phyloP scores from a whole-genome alignment of 129 eudicot genomes.

The Centrapalus pauciflorus region DNA sequence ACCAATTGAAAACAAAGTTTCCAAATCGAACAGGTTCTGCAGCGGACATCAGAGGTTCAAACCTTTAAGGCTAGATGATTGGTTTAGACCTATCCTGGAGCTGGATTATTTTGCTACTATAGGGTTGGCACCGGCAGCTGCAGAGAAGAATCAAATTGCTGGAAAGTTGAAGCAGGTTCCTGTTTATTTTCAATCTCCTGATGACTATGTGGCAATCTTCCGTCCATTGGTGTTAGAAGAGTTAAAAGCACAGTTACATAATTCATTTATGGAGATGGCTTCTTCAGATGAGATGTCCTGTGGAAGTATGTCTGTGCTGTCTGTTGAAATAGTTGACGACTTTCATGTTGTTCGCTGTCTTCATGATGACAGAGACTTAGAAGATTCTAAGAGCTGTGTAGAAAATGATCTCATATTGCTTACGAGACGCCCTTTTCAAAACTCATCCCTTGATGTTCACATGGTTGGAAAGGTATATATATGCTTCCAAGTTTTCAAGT shows the following conservation, averaged over 20 bases:
- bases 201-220: constrained; percentile 74
- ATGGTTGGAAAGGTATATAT: constrained; percentile 75
- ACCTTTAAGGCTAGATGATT: constrained; percentile 76
- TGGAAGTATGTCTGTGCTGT: constrained; percentile 83
- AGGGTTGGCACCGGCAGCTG: constrained; percentile 57
- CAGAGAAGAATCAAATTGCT: constrained; percentile 23
- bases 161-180: constrained; percentile 76
- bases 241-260: constrained; percentile 81
- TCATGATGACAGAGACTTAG: constrained; percentile 51
- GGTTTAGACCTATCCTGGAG: constrained; percentile 85
- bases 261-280: constrained; percentile 62
- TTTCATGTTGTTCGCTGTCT: constrained; percentile 92
- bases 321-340: constrained; percentile 91
- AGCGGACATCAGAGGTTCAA: constrained; percentile 56
- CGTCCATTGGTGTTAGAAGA: constrained; percentile 92
- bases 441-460: constrained; percentile 59
- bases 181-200: constrained; percentile 63
- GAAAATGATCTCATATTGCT: constrained; percentile 86
- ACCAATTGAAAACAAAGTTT: constrained; percentile 53
- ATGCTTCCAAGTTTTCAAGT: neutral
- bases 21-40: constrained; percentile 33
- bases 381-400: constrained; percentile 44
- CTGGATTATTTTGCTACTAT: constrained; percentile 70
- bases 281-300: constrained; percentile 70
- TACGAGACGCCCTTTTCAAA: constrained; percentile 61